Evolutionary conservation across 805 yeast genomes (phyloP), one percentile per base, ranked within the genome.

Genomic region (Komagataella pastoris): DNA sequence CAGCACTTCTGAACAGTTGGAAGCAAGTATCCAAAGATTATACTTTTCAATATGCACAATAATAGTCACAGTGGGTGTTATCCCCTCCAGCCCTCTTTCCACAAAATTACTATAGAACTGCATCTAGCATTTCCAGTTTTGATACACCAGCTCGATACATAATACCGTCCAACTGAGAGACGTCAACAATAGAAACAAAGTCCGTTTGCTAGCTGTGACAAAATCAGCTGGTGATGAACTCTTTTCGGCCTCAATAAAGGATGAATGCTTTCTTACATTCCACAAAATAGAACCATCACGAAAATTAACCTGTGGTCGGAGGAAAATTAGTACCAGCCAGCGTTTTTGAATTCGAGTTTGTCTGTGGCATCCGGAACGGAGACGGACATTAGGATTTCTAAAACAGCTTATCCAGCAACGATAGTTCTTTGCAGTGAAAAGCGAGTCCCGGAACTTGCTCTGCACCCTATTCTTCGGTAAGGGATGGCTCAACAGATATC

Each of bases 101-200:
- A 79, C 24, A 79, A 59, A 50, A 79, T 61, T 1, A 77, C 84
- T 83, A 79, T 79, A 19, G 83, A 83, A 55, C 79, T 77, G 58
- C 83, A 79, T 53, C 83, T 63, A 6, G 81, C 83, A 43, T 76
- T 52, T 1, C 84, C 84, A 48, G 79, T 75, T 75, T 79, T 71
- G 30, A 79, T 76, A 79, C 67, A 1, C 83, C 83, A 46, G 62
- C 65, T 46, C 83, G 63, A 52, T 74, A 75, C 74, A 74, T 49
- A 79, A 56, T 0, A 71, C 67, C 46, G 72, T 57, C 84, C 83
- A 79, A 1, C 80, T 74, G 17, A 79, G 64, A 58, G 76, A 68
- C 83, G 78, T 79, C 50, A 78, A 53, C 21, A 79, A 66, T 2
- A 83, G 84, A 48, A 80, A 73, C 14, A 78, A 56, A 6, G 79